Evolutionary conservation across 257 asterid species (phyloP), one percentile per base, ranked within the genome.

Genomic region (Mentha longifolia): DNA sequence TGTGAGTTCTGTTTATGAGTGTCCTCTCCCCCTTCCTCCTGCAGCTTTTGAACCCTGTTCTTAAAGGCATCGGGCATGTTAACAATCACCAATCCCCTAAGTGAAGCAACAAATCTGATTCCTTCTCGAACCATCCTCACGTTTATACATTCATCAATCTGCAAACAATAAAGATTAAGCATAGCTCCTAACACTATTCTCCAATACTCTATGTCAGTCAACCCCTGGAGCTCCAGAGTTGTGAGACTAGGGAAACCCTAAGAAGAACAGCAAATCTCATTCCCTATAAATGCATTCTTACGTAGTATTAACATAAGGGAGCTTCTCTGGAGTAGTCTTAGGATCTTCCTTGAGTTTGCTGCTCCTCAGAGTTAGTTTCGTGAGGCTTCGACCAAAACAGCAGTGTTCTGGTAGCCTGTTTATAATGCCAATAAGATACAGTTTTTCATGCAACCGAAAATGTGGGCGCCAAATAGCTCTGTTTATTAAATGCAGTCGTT

Each of bases 401-500:
- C 41, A 1, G 15, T 62, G 68, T 57, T 70, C 85, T 5, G 89
- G 92, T 35, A 86, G 78, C 67, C 74, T 78, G 47, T 5, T 71
- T 75, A 86, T 76, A 6, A 57, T 13, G 31, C 87, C 92, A n/a
- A 64, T 66, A 69, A 86, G 39, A 58, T 86, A 89, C 70, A 86
- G 68, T 72, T 82, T 86, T 6, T 72, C 98, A 87, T 61, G 98
- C 99, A 82, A 97, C 88, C 11, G 99, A 95, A 80, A 95, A 95
- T 33, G 99, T 86, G 62, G 99, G 98, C 69, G 92, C 99, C 72
- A 95, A 79, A 81, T 94, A 62, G 99, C 98, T 69, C 97, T 97
- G 71, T 94, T 94, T 65, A 94, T 92, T 54, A 94, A 75, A 94
- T 75, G 74, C 88, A 91, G 51, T 84, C 90, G 70, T 77, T 82